Conservation (phyloP, 106 monocot genomes). For the Phalaenopsis equestris region DNA sequence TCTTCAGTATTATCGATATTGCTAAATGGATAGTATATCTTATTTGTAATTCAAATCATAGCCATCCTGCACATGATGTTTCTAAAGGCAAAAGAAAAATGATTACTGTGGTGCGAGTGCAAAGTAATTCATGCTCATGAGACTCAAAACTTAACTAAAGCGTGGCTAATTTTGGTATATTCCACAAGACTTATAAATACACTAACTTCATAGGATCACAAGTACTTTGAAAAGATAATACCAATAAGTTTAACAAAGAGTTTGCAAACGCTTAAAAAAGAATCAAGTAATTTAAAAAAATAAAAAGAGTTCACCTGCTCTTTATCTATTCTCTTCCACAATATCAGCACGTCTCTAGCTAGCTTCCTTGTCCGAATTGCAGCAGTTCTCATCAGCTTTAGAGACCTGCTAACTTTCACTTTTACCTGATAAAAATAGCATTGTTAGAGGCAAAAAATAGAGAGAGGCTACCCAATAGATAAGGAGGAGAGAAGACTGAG, state of each 20-base stretch:
- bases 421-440: conserved; percentile 54
- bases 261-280: background rate
- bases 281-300: background rate
- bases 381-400: conserved; percentile 76
- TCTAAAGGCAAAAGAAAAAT: background rate
- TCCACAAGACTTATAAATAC: background rate
- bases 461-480: background rate
- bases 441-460: background rate
- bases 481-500: background rate
- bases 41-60: background rate
- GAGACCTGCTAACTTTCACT: conserved; percentile 75
- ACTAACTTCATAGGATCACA: background rate
- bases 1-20: background rate
- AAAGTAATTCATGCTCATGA: background rate
- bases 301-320: conserved; percentile 57
- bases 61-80: background rate
- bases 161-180: background rate
- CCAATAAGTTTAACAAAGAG: background rate
- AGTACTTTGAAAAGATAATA: background rate
- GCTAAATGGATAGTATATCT: background rate
- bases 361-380: conserved; percentile 74
- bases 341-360: conserved; percentile 79
- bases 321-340: conserved; percentile 90
- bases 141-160: background rate
- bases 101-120: background rate